These are phyloP conservation scores for Melaleuca alternifolia DNA, from an alignment of 345 rosid genomes.

Conservation along the genomic window DNA sequence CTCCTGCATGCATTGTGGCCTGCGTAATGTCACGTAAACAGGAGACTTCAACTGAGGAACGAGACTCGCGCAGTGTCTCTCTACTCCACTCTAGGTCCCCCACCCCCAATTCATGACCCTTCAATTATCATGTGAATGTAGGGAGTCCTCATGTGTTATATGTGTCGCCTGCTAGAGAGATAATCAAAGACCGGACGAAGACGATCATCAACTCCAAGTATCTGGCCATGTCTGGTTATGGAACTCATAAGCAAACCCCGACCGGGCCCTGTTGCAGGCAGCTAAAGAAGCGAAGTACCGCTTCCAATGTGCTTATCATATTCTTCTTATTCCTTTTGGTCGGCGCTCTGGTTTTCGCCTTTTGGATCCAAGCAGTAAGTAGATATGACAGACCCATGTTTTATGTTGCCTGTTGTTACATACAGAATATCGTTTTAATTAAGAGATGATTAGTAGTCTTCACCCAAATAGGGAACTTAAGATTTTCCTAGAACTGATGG, in stretches of 20 bases:
- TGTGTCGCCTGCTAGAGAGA: background rate
- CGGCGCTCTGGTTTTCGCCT: conserved; percentile 13
- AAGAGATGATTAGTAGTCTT: background rate
- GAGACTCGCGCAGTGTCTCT: background rate
- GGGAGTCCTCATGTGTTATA: background rate
- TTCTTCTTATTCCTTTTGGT: conserved; percentile 10
- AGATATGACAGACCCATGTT: background rate
- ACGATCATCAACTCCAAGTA: background rate
- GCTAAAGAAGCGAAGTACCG: background rate
- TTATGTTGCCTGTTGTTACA: background rate
- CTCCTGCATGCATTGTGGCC: background rate
- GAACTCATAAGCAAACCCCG: background rate
- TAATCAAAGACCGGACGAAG: background rate
- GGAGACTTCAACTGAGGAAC: background rate
- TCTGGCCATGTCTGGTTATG: background rate
- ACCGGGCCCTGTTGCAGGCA: background rate
- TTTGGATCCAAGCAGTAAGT: background rate
- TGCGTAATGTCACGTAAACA: background rate
- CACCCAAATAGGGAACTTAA: no score
- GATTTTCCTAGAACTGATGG: background rate
- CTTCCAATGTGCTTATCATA: background rate
- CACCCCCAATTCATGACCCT: background rate
- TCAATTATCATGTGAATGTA: background rate
- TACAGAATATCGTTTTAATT: background rate
- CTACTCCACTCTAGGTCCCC: no score